These are phyloP conservation scores for Paraphysoderma sedebokerense DNA, from an alignment of 371 early-diverging fungal species.

Conservation along the genomic window DNA sequence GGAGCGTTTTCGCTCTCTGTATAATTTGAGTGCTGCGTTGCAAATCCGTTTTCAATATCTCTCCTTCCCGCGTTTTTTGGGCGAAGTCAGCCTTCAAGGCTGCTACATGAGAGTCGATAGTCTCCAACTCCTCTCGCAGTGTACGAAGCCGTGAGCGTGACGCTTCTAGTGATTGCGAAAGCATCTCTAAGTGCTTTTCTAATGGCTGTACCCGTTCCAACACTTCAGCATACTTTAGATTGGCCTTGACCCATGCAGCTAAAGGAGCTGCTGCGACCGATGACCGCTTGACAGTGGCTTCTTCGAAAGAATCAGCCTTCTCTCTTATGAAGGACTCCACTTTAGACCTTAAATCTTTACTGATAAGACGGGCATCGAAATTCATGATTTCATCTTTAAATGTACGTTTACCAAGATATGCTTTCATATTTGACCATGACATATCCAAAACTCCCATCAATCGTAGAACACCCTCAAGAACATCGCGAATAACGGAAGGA, in stretches of 20 bases:
- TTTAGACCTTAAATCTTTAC: slow-evolving; percentile 15
- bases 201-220: slow-evolving; percentile 28
- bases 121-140: slow-evolving; percentile 16
- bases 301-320: slow-evolving; percentile 33
- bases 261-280: slow-evolving; percentile 35
- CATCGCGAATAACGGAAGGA: slow-evolving; percentile 34
- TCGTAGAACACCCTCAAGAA: slow-evolving; percentile 33
- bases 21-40: too few species aligned
- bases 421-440: slow-evolving; percentile 41
- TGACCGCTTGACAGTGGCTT: slow-evolving; percentile 18
- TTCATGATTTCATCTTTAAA: slow-evolving; percentile 39
- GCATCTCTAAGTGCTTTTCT: slow-evolving; percentile 15
- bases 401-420: slow-evolving; percentile 29
- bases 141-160: slow-evolving; percentile 14
- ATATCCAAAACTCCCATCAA: slow-evolving; percentile 34
- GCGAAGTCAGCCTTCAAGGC: slow-evolving; percentile 22
- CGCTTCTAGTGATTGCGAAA: slow-evolving; percentile 19
- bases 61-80: slow-evolving; percentile 25
- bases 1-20: slow-evolving; percentile 27
- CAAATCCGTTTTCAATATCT: slow-evolving; percentile 16
- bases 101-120: slow-evolving; percentile 23
- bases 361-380: slow-evolving; percentile 26
- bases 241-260: slow-evolving; percentile 37
- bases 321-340: slow-evolving; percentile 19
- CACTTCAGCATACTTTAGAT: slow-evolving; percentile 25